These are phyloP conservation scores for Plasmodium cynomolgi DNA, from an alignment of 169 alveolate species.

Conservation along the genomic window DNA sequence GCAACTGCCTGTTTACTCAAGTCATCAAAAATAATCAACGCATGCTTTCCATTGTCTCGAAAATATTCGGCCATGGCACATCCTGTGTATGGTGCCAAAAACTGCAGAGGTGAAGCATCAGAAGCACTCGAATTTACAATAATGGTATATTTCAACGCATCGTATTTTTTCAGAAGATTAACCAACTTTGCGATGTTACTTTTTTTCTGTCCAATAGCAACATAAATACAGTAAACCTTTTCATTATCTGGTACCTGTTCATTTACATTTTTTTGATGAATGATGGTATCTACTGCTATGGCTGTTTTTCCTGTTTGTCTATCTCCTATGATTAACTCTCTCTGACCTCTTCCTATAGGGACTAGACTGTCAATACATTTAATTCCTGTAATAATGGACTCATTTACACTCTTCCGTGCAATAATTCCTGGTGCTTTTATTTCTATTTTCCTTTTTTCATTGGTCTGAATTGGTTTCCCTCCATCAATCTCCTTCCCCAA, in stretches of 20 bases:
- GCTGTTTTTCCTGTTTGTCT: conserved; percentile 99
- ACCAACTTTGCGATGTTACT: conserved; percentile 95
- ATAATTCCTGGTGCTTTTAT: conserved; percentile 99
- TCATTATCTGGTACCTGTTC: conserved; percentile 88
- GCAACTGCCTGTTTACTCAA: conserved; percentile 99
- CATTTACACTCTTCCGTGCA: conserved; percentile 96
- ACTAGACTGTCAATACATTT: conserved; percentile 97
- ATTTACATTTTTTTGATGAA: conserved; percentile 92
- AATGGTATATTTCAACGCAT: conserved; percentile 94
- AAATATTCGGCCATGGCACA: conserved; percentile 99
- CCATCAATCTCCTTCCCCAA: conserved; percentile 98
- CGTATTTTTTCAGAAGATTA: conserved; percentile 89
- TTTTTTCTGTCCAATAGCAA: conserved; percentile 98
- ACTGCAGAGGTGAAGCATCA: conserved; percentile 98
- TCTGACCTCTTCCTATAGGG: conserved; percentile 99
- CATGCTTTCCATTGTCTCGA: conserved; percentile 97
- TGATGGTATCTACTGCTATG: conserved; percentile 95
- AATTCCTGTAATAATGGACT: conserved; percentile 97
- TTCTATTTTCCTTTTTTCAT: conserved; percentile 94
- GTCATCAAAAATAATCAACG: conserved; percentile 97
- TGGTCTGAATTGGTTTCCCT: conserved; percentile 91
- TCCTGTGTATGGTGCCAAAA: conserved; percentile 98
- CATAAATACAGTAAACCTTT: conserved; percentile 96
- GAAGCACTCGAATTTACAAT: conserved; percentile 99
- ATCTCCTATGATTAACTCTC: conserved; percentile 99